Evolutionary conservation across 2,329 filamentous ascomycete genomes (phyloP).

Genomic region (Coniochaeta hoffmannii): DNA sequence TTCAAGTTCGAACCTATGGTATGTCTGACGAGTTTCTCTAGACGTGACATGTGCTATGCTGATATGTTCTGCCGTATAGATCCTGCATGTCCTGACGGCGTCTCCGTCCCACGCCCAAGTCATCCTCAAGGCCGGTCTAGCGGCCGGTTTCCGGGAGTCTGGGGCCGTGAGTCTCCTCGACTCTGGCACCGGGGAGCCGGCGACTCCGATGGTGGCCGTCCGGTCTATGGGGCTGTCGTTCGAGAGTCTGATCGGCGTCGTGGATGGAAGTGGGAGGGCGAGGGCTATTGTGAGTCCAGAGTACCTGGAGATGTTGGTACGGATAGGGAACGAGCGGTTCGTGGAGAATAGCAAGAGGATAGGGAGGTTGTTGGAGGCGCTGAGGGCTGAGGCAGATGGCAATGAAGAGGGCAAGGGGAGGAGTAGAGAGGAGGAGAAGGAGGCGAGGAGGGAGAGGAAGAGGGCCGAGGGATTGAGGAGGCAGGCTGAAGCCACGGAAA

Average conservation of each 20-base stretch:
- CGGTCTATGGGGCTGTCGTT: constrained; percentile 76
- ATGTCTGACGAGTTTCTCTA: constrained; percentile 29
- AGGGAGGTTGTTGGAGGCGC: constrained; percentile 49
- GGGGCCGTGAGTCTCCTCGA: constrained; percentile 63
- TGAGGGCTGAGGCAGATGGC: constrained; percentile 28
- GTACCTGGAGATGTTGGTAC: constrained; percentile 61
- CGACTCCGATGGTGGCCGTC: constrained; percentile 71
- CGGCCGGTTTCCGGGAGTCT: constrained; percentile 83
- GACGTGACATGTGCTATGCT: not conserved
- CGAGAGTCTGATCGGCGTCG: constrained; percentile 69
- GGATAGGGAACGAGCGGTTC: constrained; percentile 69
- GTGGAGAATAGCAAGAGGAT: constrained; percentile 61
- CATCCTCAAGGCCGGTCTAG: constrained; percentile 66
- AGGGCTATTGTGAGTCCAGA: constrained; percentile 51
- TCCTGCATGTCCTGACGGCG: constrained; percentile 78
- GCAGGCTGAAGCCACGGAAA: constrained; percentile 36
- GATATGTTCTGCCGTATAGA: constrained; percentile 49
- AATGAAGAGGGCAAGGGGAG: constrained; percentile 19
- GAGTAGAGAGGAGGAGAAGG: constrained; percentile 44
- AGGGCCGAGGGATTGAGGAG: constrained; percentile 48
- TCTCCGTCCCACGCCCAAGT: constrained; percentile 68
- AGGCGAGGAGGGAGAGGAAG: constrained; percentile 46
- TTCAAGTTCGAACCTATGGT: constrained; percentile 97
- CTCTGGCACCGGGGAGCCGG: constrained; percentile 14
- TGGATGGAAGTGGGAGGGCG: constrained; percentile 26